These are phyloP conservation scores for Clavispora asparagi DNA, from an alignment of 805 yeast species.

Conservation along the genomic window DNA sequence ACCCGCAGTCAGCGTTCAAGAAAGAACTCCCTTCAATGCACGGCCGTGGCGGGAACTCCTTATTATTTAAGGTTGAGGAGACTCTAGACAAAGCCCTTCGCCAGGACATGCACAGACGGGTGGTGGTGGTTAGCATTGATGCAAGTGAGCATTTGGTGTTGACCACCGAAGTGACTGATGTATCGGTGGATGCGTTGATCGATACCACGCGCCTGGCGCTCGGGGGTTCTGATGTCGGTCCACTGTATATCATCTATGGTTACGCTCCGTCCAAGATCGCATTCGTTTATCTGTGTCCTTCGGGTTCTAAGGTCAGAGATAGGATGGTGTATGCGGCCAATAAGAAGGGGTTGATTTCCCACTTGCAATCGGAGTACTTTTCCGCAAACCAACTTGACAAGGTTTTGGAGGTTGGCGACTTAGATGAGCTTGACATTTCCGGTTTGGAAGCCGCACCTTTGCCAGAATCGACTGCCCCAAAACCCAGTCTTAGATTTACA, in stretches of 20 bases:
- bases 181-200: conserved; percentile 18
- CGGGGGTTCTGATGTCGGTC: conserved; percentile 37
- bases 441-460: conserved; percentile 29
- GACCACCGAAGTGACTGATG: conserved; percentile 16
- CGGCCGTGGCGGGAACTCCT: conserved; percentile 1
- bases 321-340: conserved; percentile 91
- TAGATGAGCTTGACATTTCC: conserved; percentile 58
- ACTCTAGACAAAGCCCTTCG: conserved; percentile 19
- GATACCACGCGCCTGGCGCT: conserved; percentile 11
- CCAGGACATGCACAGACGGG: conserved; percentile 17
- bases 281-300: conserved; percentile 85
- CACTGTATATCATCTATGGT: conserved; percentile 53
- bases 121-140: conserved; percentile 51
- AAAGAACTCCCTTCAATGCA: conserved; percentile 35
- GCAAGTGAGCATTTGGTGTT: conserved; percentile 38
- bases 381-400: conserved; percentile 31
- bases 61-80: conserved; percentile 11
- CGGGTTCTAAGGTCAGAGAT: conserved; percentile 82
- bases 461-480: conserved; percentile 4
- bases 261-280: conserved; percentile 34
- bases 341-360: conserved; percentile 53
- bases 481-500: conserved; percentile 30
- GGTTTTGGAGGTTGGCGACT: conserved; percentile 66
- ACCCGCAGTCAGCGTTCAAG: conserved; percentile 14
- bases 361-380: conserved; percentile 36